phyloP scores from a whole-genome alignment of 1,284 basidiomycete species.

The Apiotrichum sp. region DNA sequence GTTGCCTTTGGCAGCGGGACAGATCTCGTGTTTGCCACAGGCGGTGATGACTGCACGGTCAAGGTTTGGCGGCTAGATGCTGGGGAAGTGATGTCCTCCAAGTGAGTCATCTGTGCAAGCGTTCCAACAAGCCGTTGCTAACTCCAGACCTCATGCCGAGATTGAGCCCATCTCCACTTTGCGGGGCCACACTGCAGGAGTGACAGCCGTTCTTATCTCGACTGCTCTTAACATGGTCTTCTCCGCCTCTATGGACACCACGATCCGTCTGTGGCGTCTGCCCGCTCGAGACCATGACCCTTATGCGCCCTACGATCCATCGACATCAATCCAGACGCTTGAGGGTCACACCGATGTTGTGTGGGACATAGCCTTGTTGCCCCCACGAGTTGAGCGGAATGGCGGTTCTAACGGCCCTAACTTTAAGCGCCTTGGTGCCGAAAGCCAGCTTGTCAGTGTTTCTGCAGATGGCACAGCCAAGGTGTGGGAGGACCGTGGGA shows the following conservation, averaged over 20 bases:
- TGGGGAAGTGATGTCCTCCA: slow-evolving; percentile 25
- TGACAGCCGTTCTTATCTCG: slow-evolving; percentile 82
- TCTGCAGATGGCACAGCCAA: slow-evolving; percentile 88
- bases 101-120: slow-evolving; percentile 15
- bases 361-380: slow-evolving; percentile 73
- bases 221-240: slow-evolving; percentile 70
- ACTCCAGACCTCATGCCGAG: slow-evolving; percentile 59
- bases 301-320: slow-evolving; percentile 81
- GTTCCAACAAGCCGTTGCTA: background rate
- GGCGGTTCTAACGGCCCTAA: slow-evolving; percentile 5
- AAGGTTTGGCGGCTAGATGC: slow-evolving; percentile 69
- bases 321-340: slow-evolving; percentile 67
- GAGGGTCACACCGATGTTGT: slow-evolving; percentile 91
- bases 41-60: slow-evolving; percentile 89
- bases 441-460: slow-evolving; percentile 70
- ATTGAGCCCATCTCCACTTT: slow-evolving; percentile 85
- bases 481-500: slow-evolving; percentile 63
- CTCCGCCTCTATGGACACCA: slow-evolving; percentile 83
- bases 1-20: slow-evolving; percentile 74
- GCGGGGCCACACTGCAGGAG: slow-evolving; percentile 85
- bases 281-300: slow-evolving; percentile 63
- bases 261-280: slow-evolving; percentile 83
- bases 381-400: slow-evolving; percentile 11
- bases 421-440: slow-evolving; percentile 7
- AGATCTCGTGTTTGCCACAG: slow-evolving; percentile 77